Evolutionary conservation across 257 asterid genomes (phyloP).

Genomic region (Orobanche coerulescens): DNA sequence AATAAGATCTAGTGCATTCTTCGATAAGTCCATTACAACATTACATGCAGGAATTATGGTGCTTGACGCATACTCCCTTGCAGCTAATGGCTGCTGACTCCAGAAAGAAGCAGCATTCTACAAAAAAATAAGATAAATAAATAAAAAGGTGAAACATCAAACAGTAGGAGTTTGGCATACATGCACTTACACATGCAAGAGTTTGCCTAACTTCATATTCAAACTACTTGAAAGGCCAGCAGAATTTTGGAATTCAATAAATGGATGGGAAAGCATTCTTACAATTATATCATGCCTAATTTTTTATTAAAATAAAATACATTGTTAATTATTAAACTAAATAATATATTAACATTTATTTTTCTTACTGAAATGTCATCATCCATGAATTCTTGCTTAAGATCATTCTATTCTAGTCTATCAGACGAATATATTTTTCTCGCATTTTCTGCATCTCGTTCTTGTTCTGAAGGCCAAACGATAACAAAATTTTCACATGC

Average conservation of each 20-base stretch:
- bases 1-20: constrained; percentile 71
- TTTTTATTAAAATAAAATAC: not conserved
- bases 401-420: constrained; percentile 2
- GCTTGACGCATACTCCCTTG: constrained; percentile 88
- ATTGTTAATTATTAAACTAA: not conserved
- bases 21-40: constrained; percentile 69
- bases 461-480: constrained; percentile 5
- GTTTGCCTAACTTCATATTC: constrained; percentile 5
- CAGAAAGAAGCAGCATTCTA: constrained; percentile 98
- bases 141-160: constrained; percentile 14
- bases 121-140: too few species aligned
- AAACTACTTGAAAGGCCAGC: constrained; percentile 6
- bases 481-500: not conserved
- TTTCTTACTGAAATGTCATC: not conserved
- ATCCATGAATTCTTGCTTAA: not conserved
- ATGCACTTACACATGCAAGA: not conserved
- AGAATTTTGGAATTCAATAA: not conserved
- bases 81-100: constrained; percentile 93
- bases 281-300: constrained; percentile 9
- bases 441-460: constrained; percentile 4
- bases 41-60: constrained; percentile 85
- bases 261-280: constrained; percentile 9
- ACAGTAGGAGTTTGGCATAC: constrained; percentile 4
- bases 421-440: not conserved
- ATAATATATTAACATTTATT: not conserved